Evolutionary conservation across 768 basidiomycete genomes (phyloP), one percentile per base, ranked within the genome.

Genomic region (Auricularia cornea): DNA sequence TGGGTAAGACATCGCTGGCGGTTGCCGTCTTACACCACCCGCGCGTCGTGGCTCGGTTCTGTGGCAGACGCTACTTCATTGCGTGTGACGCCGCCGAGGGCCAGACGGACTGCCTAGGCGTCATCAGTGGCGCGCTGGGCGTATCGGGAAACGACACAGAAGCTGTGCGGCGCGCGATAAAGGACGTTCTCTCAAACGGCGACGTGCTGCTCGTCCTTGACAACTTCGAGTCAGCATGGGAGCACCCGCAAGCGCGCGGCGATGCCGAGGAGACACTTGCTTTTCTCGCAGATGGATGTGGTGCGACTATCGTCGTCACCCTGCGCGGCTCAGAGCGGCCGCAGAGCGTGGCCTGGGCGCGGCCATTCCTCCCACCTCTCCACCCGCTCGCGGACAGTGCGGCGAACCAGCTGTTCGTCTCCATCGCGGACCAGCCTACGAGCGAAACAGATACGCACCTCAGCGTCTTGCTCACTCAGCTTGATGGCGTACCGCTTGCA

Each of bases 1-100:
- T 77, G 66, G 77, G 78, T 14, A 79, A 79, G 66, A 78, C 78
- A 2, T 68, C 75, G 3, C 64, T 74, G 32, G 76, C 78, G 1
- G 69, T 76, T 8, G 72, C 73, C 3, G 71, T 77, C n/a, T 68
- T 73, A 33, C 66, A 74, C 31, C 64, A 71, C 33, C 29, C 65
- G 20, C 56, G 60, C 10, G 63, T 76, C 8, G 62, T 67, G 26
- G 41, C 65, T 2, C 66, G 59, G 3, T 77, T 74, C 16, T 60
- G 66, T 29, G 44, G 23, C 18, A 48, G 44, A 48, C 68, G 66
- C 18, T 71, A 74, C 62, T 75, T 76, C 70, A 70, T 78, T 5
- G 72, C 74, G 11, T 79, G 78, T 54, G 68, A 74, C 56, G 26
- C 23, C 8, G 54, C 54, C 6, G 54, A 57, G 23, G 30, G 30